Evolutionary conservation across 495 filamentous ascomycete species (phyloP).

Genomic region (Penicillium argentinense): DNA sequence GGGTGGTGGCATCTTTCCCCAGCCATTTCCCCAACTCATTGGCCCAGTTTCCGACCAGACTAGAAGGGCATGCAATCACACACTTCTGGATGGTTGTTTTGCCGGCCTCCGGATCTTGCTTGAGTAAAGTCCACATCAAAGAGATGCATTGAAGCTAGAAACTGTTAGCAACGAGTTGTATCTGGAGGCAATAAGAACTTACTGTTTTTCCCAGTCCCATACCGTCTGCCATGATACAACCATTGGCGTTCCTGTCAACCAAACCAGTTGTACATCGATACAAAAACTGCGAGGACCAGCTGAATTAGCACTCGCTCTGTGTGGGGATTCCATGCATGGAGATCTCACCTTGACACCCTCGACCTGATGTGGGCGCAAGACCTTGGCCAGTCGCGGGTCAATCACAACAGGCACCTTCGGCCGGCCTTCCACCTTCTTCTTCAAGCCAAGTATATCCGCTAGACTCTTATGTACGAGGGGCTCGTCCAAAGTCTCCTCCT

Average conservation of each 20-base stretch:
- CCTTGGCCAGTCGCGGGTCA: constrained; percentile 86
- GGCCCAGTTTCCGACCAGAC: constrained; percentile 96
- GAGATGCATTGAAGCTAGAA: constrained; percentile 68
- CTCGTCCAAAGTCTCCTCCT: constrained; percentile 64
- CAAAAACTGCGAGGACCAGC: constrained; percentile 60
- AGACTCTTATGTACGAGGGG: constrained; percentile 90
- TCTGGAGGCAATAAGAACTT: constrained; percentile 8
- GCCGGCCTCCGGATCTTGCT: constrained; percentile 91
- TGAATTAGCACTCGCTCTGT: too few species aligned
- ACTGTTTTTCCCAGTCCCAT: constrained; percentile 98
- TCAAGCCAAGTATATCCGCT: constrained; percentile 92
- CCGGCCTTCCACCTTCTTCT: constrained; percentile 76
- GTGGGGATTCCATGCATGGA: background rate
- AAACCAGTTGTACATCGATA: constrained; percentile 91
- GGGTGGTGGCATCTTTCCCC: constrained; percentile 83
- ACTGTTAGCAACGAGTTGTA: constrained; percentile 34
- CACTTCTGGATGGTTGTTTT: constrained; percentile 95
- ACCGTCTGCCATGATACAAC: constrained; percentile 99
- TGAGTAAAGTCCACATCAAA: constrained; percentile 93
- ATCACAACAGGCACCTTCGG: constrained; percentile 97
- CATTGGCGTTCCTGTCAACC: constrained; percentile 91
- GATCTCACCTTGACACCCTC: constrained; percentile 80
- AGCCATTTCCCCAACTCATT: constrained; percentile 92
- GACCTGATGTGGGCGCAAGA: constrained; percentile 94
- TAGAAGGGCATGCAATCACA: constrained; percentile 97